Percentiles rank a stretch among this genome's conserved stretches.
These are phyloP conservation scores for Globisporangium rhizosaccharum DNA, from an alignment of 352 stramenopile genomes.

Conservation along the genomic window DNA sequence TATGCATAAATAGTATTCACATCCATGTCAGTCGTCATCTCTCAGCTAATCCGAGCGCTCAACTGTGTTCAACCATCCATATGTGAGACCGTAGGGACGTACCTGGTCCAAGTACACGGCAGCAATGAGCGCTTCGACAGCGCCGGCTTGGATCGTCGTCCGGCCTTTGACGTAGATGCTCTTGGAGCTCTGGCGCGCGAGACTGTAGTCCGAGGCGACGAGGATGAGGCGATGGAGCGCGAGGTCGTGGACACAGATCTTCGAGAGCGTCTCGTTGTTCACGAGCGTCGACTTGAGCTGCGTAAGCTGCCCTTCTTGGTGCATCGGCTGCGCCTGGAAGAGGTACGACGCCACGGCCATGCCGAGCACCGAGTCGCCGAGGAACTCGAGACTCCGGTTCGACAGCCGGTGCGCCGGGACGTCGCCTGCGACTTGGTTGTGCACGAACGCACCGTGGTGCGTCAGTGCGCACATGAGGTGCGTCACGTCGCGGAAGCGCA, in stretches of 20 bases:
- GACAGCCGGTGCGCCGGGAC: constrained; percentile 57
- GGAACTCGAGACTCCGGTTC: constrained; percentile 80
- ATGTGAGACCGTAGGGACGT: neutral
- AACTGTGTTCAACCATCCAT: neutral
- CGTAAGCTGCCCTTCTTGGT: constrained; percentile 78
- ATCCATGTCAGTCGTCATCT: neutral
- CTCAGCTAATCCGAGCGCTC: neutral
- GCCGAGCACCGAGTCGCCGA: constrained; percentile 73
- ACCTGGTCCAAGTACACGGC: constrained; percentile 76
- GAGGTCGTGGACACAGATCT: constrained; percentile 55
- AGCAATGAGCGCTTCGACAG: constrained; percentile 72
- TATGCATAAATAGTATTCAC: neutral
- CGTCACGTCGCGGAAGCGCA: constrained; percentile 51
- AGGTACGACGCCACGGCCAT: constrained; percentile 54
- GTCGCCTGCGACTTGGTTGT: constrained; percentile 26
- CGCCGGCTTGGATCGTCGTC: constrained; percentile 66
- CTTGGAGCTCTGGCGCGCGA: constrained; percentile 18
- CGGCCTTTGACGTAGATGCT: constrained; percentile 42
- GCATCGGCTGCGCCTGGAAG: constrained; percentile 64
- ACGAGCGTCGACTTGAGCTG: constrained; percentile 59
- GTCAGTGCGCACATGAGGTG: constrained; percentile 67
- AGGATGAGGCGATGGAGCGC: constrained; percentile 58
- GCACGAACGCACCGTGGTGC: constrained; percentile 63
- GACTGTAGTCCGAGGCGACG: constrained; percentile 40
- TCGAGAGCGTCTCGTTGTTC: constrained; percentile 70